Conservation (phyloP, 1,139 yeast genomes). For the Suhomyces atakaporum region DNA sequence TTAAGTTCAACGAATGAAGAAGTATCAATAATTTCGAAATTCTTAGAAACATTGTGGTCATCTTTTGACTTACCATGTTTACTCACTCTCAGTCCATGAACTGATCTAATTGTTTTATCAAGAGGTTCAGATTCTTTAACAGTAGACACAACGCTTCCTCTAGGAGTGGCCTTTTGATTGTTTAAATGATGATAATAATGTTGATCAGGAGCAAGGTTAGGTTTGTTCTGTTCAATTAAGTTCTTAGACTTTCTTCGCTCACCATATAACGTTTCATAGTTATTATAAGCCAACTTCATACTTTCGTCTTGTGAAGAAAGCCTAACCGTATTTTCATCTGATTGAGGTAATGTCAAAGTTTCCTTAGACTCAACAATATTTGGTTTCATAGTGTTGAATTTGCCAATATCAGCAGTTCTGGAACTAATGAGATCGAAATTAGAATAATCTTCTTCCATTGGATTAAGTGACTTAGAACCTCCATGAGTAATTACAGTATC, state of each 20-base stretch:
- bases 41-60: slow-evolving; percentile 12
- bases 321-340: slow-evolving; percentile 6
- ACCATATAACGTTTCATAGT: slow-evolving; percentile 23
- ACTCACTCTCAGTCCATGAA: slow-evolving; percentile 3
- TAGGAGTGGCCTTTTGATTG: slow-evolving; percentile 3
- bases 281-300: slow-evolving; percentile 26
- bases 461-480: slow-evolving; percentile 7
- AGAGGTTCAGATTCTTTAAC: slow-evolving; percentile 2
- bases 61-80: slow-evolving; percentile 3
- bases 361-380: slow-evolving; percentile 33
- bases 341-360: slow-evolving; percentile 20
- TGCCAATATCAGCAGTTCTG: slow-evolving; percentile 36
- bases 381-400: slow-evolving; percentile 26
- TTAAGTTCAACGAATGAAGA: slow-evolving; percentile 14
- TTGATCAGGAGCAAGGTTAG: slow-evolving; percentile 13
- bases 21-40: slow-evolving; percentile 19
- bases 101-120: slow-evolving; percentile 2
- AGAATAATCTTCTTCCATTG: slow-evolving; percentile 28
- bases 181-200: slow-evolving; percentile 8
- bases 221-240: slow-evolving; percentile 16
- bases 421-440: slow-evolving; percentile 35
- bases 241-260: slow-evolving; percentile 13
- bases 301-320: slow-evolving; percentile 14
- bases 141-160: slow-evolving; percentile 4
- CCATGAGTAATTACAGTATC: slow-evolving; percentile 20